phyloP scores from a whole-genome alignment of 495 filamentous ascomycete species.

The Tuber magnatum region DNA sequence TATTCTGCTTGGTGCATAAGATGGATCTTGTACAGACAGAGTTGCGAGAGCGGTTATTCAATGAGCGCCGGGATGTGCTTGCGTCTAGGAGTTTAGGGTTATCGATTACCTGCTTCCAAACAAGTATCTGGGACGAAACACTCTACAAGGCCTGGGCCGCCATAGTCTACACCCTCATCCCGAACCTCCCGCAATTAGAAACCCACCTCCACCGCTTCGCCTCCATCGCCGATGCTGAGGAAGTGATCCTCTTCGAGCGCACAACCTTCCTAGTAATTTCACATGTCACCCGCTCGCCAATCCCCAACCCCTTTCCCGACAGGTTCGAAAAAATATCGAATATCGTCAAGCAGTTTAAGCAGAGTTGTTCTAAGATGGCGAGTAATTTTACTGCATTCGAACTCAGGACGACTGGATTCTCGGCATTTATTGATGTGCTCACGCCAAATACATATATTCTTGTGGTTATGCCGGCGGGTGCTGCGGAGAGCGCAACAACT shows the following conservation, averaged over 20 bases:
- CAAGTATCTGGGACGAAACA: slow-evolving; percentile 96
- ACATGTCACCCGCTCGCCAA: slow-evolving; percentile 62
- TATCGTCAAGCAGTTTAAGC: slow-evolving; percentile 96
- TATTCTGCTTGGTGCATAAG: slow-evolving; percentile 95
- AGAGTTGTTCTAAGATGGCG: slow-evolving; percentile 51
- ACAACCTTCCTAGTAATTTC: slow-evolving; percentile 93
- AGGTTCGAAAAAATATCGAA: slow-evolving; percentile 91
- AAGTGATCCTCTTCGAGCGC: slow-evolving; percentile 90
- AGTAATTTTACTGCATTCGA: slow-evolving; percentile 42
- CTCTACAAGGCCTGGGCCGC: slow-evolving; percentile 97
- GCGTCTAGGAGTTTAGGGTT: slow-evolving; percentile 63
- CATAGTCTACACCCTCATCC: slow-evolving; percentile 92
- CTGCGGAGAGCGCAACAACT: slow-evolving; percentile 79
- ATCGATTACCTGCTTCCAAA: slow-evolving; percentile 69
- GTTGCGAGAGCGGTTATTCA: slow-evolving; percentile 69
- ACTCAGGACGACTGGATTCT: slow-evolving; percentile 61
- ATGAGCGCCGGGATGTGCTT: slow-evolving; percentile 66
- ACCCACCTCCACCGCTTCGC: slow-evolving; percentile 69
- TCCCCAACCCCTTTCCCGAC: slow-evolving; percentile 77
- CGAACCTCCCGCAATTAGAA: slow-evolving; percentile 85
- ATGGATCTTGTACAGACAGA: slow-evolving; percentile 90
- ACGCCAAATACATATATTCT: slow-evolving; percentile 96
- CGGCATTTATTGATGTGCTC: slow-evolving; percentile 83
- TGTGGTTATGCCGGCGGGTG: slow-evolving; percentile 78
- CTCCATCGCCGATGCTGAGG: slow-evolving; percentile 77